Evolutionary conservation across 306 rosid genomes (phyloP).

Genomic region (Lathyrus aphaca): DNA sequence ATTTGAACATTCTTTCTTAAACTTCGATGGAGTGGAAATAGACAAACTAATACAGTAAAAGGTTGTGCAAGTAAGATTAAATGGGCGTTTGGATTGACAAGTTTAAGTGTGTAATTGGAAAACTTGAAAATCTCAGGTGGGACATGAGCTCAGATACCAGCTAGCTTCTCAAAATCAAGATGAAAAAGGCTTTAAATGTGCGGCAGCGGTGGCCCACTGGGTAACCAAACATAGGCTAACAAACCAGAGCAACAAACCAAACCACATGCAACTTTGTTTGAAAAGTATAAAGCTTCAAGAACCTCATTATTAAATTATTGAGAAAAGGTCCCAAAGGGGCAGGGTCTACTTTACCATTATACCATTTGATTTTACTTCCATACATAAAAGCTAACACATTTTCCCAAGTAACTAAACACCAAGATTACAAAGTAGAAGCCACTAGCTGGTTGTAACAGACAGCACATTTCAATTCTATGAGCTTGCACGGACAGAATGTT

Average conservation of each 20-base stretch:
- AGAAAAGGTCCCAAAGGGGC: background rate
- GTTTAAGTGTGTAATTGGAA: no score
- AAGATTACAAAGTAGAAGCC: background rate
- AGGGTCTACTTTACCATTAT: conserved; percentile 15
- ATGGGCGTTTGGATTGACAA: no score
- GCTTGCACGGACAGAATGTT: background rate
- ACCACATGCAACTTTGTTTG: background rate
- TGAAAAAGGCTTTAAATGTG: no score
- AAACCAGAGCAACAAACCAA: conserved; percentile 12
- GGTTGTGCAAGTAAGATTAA: background rate
- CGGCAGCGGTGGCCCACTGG: no score
- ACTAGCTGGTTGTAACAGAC: background rate
- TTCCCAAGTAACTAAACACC: background rate
- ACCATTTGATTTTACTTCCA: background rate
- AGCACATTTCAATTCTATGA: conserved; percentile 1
- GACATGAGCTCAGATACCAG: background rate
- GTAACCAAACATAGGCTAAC: background rate
- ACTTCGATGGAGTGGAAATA: background rate
- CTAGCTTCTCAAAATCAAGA: background rate
- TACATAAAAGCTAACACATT: conserved; percentile 17
- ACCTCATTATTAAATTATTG: conserved; percentile 12
- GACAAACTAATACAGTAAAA: background rate
- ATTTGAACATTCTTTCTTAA: conserved; percentile 6
- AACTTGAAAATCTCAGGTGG: no score
- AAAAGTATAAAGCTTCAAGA: conserved; percentile 31